A percentile compares a stretch with the other conserved stretches of the same genome.
These are phyloP conservation scores for Inga oerstediana DNA, from an alignment of 306 rosid species.

Conservation along the genomic window DNA sequence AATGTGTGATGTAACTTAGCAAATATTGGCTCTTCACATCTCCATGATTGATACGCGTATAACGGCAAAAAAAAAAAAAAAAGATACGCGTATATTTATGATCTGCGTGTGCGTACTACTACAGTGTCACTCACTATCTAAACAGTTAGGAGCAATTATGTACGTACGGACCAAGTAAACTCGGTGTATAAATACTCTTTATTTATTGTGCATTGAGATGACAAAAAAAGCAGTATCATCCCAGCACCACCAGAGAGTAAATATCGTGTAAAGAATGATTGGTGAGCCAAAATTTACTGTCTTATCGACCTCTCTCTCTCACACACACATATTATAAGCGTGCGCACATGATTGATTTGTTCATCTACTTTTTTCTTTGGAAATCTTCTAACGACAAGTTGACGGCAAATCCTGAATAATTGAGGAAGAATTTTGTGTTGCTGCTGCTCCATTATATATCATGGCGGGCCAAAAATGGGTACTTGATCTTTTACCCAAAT, in stretches of 20 bases:
- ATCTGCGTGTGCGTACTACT: too few relatives aligned
- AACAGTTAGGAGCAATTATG: too few relatives aligned
- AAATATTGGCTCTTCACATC: slow-evolving; percentile 14
- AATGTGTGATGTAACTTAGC: slow-evolving; percentile 15
- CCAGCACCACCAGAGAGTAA: neutral
- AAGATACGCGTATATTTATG: too few relatives aligned
- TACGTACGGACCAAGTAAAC: neutral
- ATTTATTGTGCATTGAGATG: neutral
- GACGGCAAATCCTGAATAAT: neutral
- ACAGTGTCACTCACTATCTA: too few relatives aligned
- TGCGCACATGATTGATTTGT: neutral
- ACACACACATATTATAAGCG: neutral
- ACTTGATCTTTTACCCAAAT: neutral
- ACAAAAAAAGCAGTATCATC: neutral
- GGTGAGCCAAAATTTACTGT: neutral
- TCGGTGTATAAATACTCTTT: too few relatives aligned
- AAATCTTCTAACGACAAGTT: neutral
- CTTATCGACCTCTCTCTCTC: neutral
- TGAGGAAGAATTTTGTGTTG: neutral
- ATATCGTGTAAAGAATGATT: neutral
- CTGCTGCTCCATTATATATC: neutral
- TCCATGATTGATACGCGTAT: neutral
- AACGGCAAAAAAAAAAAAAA: too few relatives aligned
- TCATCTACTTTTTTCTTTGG: neutral
- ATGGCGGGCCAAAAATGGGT: neutral